Evolutionary conservation across 768 basidiomycete species (phyloP).

Genomic region (Kwoniella newhampshirensis): DNA sequence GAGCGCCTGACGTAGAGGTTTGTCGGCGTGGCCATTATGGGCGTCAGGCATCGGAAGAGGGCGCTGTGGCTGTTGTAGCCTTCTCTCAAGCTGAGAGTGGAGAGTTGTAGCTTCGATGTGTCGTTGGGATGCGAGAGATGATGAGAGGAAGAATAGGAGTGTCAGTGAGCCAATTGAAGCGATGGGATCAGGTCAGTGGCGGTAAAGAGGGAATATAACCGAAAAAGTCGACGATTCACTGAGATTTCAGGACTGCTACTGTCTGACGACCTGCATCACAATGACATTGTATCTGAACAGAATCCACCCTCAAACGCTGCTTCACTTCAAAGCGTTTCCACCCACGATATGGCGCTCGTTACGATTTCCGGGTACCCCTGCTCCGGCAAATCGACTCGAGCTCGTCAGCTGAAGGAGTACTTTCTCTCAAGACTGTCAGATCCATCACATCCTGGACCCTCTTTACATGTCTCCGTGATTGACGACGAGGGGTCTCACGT

Average conservation of each 20-base stretch:
- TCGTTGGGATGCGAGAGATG: too few species aligned
- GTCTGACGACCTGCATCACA: too few species aligned
- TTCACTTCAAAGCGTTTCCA: too few species aligned
- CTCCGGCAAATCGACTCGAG: conserved; percentile 80
- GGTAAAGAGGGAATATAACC: neutral
- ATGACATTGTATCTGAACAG: too few species aligned
- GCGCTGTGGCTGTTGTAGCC: too few species aligned
- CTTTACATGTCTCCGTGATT: conserved; percentile 58
- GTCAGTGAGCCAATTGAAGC: neutral
- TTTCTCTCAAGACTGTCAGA: conserved; percentile 62
- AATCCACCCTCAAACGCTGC: too few species aligned
- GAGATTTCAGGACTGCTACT: too few species aligned
- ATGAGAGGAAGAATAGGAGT: neutral
- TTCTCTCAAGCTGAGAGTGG: too few species aligned
- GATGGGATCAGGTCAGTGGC: neutral
- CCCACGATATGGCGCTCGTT: conserved; percentile 74
- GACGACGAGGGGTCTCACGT: conserved; percentile 74
- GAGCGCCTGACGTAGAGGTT: conserved; percentile 36
- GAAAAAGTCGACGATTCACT: too few species aligned
- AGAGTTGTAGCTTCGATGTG: too few species aligned
- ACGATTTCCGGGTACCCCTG: conserved; percentile 85
- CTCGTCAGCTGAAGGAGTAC: conserved; percentile 62
- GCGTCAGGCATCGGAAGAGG: conserved; percentile 9
- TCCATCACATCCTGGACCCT: conserved; percentile 61
- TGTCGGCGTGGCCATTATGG: conserved; percentile 10